Evolutionary conservation across 2,329 filamentous ascomycete species (phyloP).

Genomic region (Talaromyces pinophilus): DNA sequence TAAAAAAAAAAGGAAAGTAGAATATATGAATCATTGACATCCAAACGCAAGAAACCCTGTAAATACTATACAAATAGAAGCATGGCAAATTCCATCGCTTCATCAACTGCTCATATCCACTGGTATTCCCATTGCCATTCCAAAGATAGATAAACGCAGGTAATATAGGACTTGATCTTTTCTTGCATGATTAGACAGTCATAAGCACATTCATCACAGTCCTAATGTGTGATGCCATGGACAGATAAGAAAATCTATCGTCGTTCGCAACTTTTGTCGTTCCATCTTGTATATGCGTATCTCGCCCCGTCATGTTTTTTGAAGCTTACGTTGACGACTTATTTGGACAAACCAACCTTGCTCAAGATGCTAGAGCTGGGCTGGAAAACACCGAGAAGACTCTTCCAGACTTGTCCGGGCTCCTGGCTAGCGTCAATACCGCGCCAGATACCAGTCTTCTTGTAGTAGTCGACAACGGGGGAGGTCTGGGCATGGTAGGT

Average conservation of each 20-base stretch:
- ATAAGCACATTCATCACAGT: conserved; percentile 22
- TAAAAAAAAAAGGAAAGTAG: background rate
- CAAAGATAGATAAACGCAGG: conserved; percentile 19
- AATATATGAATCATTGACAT: conserved; percentile 12
- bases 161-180: conserved; percentile 22
- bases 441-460: conserved; percentile 96
- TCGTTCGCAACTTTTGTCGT: conserved; percentile 8
- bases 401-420: conserved; percentile 94
- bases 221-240: conserved; percentile 13
- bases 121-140: conserved; percentile 21
- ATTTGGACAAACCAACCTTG: conserved; percentile 58
- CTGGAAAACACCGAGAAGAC: conserved; percentile 76
- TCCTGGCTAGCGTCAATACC: conserved; percentile 94
- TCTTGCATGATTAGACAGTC: conserved; percentile 24
- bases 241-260: conserved; percentile 8
- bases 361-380: conserved; percentile 49
- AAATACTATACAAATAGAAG: conserved; percentile 25
- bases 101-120: conserved; percentile 13
- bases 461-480: conserved; percentile 94
- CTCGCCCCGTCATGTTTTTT: too few species aligned
- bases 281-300: background rate
- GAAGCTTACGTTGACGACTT: conserved; percentile 25
- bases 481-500: conserved; percentile 94
- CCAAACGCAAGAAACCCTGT: conserved; percentile 20
- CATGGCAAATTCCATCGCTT: conserved; percentile 22